Conservation (phyloP, 345 rosid species). For the Hibiscus syriacus region DNA sequence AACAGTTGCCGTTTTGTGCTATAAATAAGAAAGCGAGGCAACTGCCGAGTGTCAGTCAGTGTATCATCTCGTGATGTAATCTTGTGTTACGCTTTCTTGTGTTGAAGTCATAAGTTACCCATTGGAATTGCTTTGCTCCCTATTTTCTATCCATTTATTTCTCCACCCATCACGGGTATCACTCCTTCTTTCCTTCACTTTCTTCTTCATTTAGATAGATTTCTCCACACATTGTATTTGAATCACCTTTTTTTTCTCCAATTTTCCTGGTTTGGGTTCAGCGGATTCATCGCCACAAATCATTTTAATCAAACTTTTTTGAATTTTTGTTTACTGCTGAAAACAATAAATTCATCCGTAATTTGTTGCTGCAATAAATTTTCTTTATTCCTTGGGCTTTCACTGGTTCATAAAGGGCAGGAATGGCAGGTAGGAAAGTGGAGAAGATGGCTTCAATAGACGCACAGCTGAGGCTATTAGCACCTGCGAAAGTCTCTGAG, state of each 20-base stretch:
- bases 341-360: too few species aligned
- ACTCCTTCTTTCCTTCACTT: neutral
- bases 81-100: conserved; percentile 13
- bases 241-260: too few species aligned
- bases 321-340: too few species aligned
- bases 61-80: conserved; percentile 10
- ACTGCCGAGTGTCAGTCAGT: neutral
- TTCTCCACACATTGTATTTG: too few species aligned
- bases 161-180: conserved; percentile 18
- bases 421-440: conserved; percentile 52
- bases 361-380: neutral
- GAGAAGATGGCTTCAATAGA: conserved; percentile 90
- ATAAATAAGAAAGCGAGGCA: too few species aligned
- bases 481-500: conserved; percentile 81
- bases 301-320: neutral
- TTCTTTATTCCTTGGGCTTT: neutral
- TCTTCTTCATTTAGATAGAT: neutral
- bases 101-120: conserved; percentile 10
- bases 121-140: neutral
- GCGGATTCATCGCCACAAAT: neutral
- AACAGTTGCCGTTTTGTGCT: too few species aligned
- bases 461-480: conserved; percentile 84
- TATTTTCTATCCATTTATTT: neutral
- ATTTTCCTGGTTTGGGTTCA: neutral
- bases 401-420: neutral